A percentile compares a stretch with the other conserved stretches of the same genome.
Conservation (phyloP, 2,329 filamentous ascomycete genomes). For the Aspergillus ochraceoroseus region DNA sequence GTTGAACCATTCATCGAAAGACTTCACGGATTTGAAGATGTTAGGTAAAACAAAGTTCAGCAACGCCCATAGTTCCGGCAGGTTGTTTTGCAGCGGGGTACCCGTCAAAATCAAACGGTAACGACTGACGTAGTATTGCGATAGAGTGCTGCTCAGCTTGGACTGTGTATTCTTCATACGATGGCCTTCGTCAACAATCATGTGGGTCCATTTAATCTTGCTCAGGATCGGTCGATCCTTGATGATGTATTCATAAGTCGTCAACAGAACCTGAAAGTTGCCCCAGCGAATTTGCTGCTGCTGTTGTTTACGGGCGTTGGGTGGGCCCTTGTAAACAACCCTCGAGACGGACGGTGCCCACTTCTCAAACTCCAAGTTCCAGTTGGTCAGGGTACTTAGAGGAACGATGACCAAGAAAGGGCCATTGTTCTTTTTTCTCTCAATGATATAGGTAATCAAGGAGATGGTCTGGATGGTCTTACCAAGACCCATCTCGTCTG, state of each 20-base stretch:
- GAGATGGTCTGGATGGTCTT: slow-evolving; percentile 99
- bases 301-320: slow-evolving; percentile 77
- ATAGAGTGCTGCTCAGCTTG: slow-evolving; percentile 90
- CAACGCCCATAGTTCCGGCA: slow-evolving; percentile 93
- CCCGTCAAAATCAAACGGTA: slow-evolving; percentile 96
- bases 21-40: slow-evolving; percentile 98
- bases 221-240: slow-evolving; percentile 92
- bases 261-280: slow-evolving; percentile 91
- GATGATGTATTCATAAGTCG: slow-evolving; percentile 99
- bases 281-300: slow-evolving; percentile 93
- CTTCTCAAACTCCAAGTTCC: slow-evolving; percentile 98
- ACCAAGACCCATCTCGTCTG: slow-evolving; percentile 98
- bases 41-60: slow-evolving; percentile 97
- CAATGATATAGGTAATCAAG: slow-evolving; percentile 93
- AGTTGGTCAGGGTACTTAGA: slow-evolving; percentile 94
- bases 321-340: slow-evolving; percentile 96
- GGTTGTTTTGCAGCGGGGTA: slow-evolving; percentile 94
- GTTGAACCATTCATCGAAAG: slow-evolving; percentile 99
- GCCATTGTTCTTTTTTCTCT: slow-evolving; percentile 84
- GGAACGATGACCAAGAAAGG: slow-evolving; percentile 97
- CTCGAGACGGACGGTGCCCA: slow-evolving; percentile 85
- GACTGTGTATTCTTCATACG: slow-evolving; percentile 99
- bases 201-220: slow-evolving; percentile 99
- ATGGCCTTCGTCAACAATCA: slow-evolving; percentile 99
- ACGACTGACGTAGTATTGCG: slow-evolving; percentile 88